Evolutionary conservation across 1,284 basidiomycete species (phyloP).

Genomic region (Sanguinoderma infundibulare): DNA sequence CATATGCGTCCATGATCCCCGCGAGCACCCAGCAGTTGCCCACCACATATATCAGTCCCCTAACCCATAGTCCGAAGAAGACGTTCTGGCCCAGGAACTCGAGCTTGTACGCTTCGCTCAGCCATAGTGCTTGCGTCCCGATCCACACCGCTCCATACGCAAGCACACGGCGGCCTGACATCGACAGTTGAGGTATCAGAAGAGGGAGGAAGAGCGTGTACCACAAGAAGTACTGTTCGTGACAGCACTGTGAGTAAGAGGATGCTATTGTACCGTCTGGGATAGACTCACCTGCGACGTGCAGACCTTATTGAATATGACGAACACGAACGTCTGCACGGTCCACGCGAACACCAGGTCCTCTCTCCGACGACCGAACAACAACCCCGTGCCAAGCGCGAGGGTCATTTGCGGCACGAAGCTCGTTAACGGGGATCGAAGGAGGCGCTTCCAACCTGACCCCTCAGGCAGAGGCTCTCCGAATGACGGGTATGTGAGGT

Average conservation of each 20-base stretch:
- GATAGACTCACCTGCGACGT: slow-evolving; percentile 82
- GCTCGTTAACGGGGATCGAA: slow-evolving; percentile 69
- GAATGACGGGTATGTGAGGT: slow-evolving; percentile 70
- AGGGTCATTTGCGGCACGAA: slow-evolving; percentile 79
- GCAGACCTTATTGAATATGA: slow-evolving; percentile 98
- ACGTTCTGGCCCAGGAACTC: slow-evolving; percentile 84
- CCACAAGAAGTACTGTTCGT: slow-evolving; percentile 93
- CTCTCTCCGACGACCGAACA: slow-evolving; percentile 55
- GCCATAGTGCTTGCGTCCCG: slow-evolving; percentile 83
- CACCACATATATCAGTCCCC: slow-evolving; percentile 75
- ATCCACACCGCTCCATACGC: slow-evolving; percentile 70
- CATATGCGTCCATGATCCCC: slow-evolving; percentile 61
- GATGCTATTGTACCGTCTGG: background rate
- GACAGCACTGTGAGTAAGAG: background rate
- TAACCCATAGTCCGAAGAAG: slow-evolving; percentile 77
- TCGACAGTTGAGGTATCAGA: slow-evolving; percentile 67
- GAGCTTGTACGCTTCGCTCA: slow-evolving; percentile 84
- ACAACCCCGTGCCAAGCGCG: slow-evolving; percentile 67
- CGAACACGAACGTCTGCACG: slow-evolving; percentile 89
- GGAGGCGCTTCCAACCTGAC: slow-evolving; percentile 45
- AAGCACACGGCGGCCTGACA: slow-evolving; percentile 50
- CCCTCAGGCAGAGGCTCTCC: slow-evolving; percentile 32
- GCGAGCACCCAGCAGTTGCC: slow-evolving; percentile 81
- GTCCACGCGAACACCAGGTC: slow-evolving; percentile 87
- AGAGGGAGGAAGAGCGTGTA: slow-evolving; percentile 92